phyloP scores from a whole-genome alignment of 2,329 filamentous ascomycete species.

The Lachnellula willkommii region DNA sequence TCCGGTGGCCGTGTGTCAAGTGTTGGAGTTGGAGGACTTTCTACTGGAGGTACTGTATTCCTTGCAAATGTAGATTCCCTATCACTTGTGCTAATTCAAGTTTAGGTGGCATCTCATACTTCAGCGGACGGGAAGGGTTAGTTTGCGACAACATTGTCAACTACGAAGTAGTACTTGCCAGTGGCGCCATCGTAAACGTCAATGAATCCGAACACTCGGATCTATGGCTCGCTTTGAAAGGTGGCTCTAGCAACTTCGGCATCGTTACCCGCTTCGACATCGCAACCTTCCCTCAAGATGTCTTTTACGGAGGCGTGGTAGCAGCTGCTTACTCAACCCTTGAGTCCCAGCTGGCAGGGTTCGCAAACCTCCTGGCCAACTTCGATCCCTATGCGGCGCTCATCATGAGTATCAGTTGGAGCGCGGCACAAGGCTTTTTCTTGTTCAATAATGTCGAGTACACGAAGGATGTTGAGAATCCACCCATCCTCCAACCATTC shows the following conservation, averaged over 20 bases:
- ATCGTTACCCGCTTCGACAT: slow-evolving; percentile 45
- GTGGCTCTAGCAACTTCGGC: slow-evolving; percentile 53
- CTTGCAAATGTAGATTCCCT: no score
- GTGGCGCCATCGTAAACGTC: slow-evolving; percentile 43
- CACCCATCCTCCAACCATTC: slow-evolving; percentile 10
- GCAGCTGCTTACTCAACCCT: neutral
- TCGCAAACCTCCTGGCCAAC: slow-evolving; percentile 1
- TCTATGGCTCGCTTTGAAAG: slow-evolving; percentile 48
- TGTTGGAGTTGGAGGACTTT: slow-evolving; percentile 37
- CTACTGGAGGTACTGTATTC: slow-evolving; percentile 28
- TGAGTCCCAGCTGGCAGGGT: neutral
- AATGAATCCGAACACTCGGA: slow-evolving; percentile 40
- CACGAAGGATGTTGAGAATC: slow-evolving; percentile 3
- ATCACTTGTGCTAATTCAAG: neutral
- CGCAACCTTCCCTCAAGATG: slow-evolving; percentile 29
- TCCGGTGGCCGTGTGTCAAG: slow-evolving; percentile 33
- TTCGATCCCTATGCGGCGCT: slow-evolving; percentile 10
- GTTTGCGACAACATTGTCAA: slow-evolving; percentile 41
- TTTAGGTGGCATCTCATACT: slow-evolving; percentile 13
- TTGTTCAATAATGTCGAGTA: slow-evolving; percentile 3
- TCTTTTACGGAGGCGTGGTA: slow-evolving; percentile 8
- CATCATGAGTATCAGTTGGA: neutral
- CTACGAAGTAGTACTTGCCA: slow-evolving; percentile 46
- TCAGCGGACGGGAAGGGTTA: slow-evolving; percentile 38
- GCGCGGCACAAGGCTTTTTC: neutral